Base-by-base conservation (phyloP, 345 rosid species). In the Arabis alpina region DNA sequence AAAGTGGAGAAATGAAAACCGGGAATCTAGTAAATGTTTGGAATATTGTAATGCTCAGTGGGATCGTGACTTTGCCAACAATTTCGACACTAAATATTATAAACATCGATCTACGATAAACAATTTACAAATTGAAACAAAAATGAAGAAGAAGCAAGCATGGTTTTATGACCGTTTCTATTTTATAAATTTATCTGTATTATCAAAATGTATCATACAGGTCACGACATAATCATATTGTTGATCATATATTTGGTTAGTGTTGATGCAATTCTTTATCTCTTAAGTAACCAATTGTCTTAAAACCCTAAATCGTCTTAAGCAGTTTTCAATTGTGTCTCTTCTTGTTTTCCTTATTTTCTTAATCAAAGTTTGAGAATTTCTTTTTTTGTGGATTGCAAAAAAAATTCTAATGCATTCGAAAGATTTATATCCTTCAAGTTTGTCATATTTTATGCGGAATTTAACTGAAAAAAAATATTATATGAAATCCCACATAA, bases 181-280 rank as follows among this genome's bases (percentile, higher is more conserved):
- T 7, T 61, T 2, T 27, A 13, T 8, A 36, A 27, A 13, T 51
- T 6, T 54, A 11, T 54, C 41, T 55, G 23, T 11, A 42, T 72
- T 12, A 30, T 51, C 59, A 65, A 10, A n/a, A n/a, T 44, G 48
- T 64, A 25, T 44, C 27, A 64, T 32, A 30, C 30, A n/a, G n/a
- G 48, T 49, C 72, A 66, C 66, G 66, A 66, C 67, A 73, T 48
- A 73, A 73, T 74, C 54, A 73, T 73, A 58, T 51, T 66, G 65
- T 64, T 56, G 44, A 56, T 64, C 59, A 57, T 50, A n/a, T n/a
- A 73, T 14, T 15, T 59, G 32, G 13, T 67, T 52, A 43, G 49
- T 74, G 13, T 34, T 61, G 34, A 36, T 36, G 16, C 59, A 15
- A 43, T 44, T 66, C 19, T 66, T 50, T 40, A 30, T 64, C 28